Base-by-base conservation (phyloP, 495 filamentous ascomycete genomes). In the Lindgomyces ingoldianus region DNA sequence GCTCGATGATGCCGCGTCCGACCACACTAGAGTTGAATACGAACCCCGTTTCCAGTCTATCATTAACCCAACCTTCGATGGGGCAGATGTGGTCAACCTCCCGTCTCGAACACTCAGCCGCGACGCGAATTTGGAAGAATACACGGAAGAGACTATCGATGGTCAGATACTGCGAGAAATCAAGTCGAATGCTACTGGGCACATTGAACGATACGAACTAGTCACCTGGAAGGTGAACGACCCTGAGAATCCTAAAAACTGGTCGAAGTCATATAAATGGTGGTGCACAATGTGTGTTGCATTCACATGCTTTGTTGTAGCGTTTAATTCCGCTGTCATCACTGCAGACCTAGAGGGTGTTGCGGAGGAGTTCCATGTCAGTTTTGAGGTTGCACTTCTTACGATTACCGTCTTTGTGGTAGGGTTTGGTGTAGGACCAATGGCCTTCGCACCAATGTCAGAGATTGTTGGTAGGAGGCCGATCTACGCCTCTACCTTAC, bases 381-480 rank as follows among this genome's bases (percentile, higher is more conserved):
- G 83, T 47, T 72, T 81, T 6, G 88, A 90, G 75, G 87, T 88
- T 12, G 83, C 85, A 39, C 73, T 91, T 14, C 73, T 93, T 1
- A 80, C 77, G 41, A 83, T 93, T 44, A 87, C 88, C 0, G 75
- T 73, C 0, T 93, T 93, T 64, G 90, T 92, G 18, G 77, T 93
- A 62, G 90, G 90, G 18, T 92, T 92, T 69, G 89, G 89, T 69
- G 74, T 92, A 45, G 89, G 88, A 2, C 90, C 91, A n/a, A 89
- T 93, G 89, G 79, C 78, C 14, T 95, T 93, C 70, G 89, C 90
- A 24, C 90, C 91, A 0, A 73, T 91, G 56, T 88, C 84, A 11
- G 90, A 93, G 72, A 79, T 93, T 54, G 72, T 86, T 27, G 90
- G 90, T 50, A 77, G 89, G 52, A 79, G 82, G 44, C 77, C 87